phyloP scores from a whole-genome alignment of 768 basidiomycete genomes.

The Mycena chlorophos region DNA sequence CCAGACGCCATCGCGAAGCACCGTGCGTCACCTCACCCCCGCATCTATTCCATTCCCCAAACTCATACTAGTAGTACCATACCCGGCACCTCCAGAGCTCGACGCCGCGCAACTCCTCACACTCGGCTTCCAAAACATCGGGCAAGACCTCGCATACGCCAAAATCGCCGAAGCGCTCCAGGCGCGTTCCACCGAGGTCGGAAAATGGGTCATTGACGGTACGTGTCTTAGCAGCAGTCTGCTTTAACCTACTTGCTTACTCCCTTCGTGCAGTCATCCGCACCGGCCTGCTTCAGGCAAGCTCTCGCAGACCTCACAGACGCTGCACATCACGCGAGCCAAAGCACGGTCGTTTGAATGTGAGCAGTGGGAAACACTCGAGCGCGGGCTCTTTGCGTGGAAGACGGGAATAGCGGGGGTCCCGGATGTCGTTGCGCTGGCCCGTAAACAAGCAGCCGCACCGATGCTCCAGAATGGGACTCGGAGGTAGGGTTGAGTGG shows the following conservation, averaged over 20 bases:
- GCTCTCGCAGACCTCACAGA: conserved; percentile 78
- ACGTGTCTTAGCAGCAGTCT: conserved; percentile 22
- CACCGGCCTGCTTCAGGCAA: conserved; percentile 77
- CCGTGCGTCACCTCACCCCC: conserved; percentile 51
- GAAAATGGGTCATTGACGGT: conserved; percentile 90
- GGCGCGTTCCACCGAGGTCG: conserved; percentile 65
- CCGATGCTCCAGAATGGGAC: too few species aligned
- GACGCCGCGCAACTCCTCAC: conserved; percentile 61
- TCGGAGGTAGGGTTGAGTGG: too few species aligned
- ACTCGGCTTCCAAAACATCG: conserved; percentile 75
- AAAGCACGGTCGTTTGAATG: conserved; percentile 74
- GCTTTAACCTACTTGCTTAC: not conserved
- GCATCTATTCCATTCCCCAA: not conserved
- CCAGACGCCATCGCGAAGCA: conserved; percentile 51
- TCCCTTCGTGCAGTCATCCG: conserved; percentile 63
- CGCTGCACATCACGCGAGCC: conserved; percentile 70
- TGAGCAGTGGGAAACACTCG: conserved; percentile 78
- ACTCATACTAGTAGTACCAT: conserved; percentile 1
- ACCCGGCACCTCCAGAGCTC: conserved; percentile 44
- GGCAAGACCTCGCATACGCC: conserved; percentile 69
- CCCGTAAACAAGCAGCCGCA: conserved; percentile 47
- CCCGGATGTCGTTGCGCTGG: conserved; percentile 65
- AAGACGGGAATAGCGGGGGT: conserved; percentile 69
- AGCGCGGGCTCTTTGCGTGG: conserved; percentile 76
- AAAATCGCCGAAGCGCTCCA: conserved; percentile 68